Evolutionary conservation across 2,329 filamentous ascomycete genomes (phyloP), one percentile per base, ranked within the genome.

Genomic region (Aspergillus phoenicis): DNA sequence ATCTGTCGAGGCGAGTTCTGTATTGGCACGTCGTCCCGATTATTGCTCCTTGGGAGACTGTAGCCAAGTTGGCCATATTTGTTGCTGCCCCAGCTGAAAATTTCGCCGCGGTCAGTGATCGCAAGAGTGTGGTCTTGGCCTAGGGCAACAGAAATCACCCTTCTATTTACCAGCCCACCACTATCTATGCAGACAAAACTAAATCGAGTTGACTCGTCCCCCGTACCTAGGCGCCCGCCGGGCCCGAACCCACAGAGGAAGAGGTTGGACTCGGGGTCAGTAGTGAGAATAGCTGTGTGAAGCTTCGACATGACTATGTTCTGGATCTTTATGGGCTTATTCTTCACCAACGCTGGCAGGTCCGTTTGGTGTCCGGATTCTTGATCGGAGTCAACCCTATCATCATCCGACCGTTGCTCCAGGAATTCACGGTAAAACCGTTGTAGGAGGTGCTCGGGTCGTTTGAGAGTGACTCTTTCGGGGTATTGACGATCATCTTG

Each of bases 51-150:
- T 1, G 93, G 91, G 15, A 97, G 80, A 17, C 84, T 80, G 73
- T 97, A 98, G 5, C 95, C 95, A 13, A 99, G 83, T 73, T 98
- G 94, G 1, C 89, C 92, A 72, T 87, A 89, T 7, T 84, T 87
- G 70, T 97, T 98, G 66, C 89, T 91, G 7, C 95, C 95, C 95
- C 95, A 99, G 1, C 92, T 95, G 82, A 91, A 97, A 5, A 97
- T 86, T 67, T 96, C 91, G n/a, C 95, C 94, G 57, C 88, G 84
- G n/a, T 88, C 88, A 3, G 91, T 90, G 5, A 98, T 81, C 1
- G 92, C 94, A 73, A 99, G 83, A 3, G 90, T 91, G 73, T 99
- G 95, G 66, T 97, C 95, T 72, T 96, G 91, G 0, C 95, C 95
- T 3, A 99, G 83, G 1, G 93, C 92, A 51, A 97, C 84, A n/a